Evolutionary conservation across 768 basidiomycete species (phyloP).

Genomic region (Boletus sp.): DNA sequence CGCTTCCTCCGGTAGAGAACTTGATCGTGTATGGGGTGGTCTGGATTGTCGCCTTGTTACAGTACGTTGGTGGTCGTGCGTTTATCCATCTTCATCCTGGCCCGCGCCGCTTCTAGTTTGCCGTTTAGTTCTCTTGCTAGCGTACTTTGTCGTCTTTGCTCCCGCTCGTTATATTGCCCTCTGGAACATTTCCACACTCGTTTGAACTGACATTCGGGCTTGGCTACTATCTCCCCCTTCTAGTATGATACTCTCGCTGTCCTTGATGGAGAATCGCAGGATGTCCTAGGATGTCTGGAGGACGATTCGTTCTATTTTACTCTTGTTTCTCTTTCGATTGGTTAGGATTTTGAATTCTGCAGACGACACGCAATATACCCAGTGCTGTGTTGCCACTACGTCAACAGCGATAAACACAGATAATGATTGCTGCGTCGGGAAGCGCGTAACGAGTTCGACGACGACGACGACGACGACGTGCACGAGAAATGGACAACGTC

Average conservation of each 20-base stretch:
- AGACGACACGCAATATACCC: constrained; percentile 33
- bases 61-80: constrained; percentile 29
- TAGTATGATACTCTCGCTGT: constrained; percentile 47
- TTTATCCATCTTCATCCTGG: constrained; percentile 25
- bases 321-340: constrained; percentile 6
- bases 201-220: constrained; percentile 57
- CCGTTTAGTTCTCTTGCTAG: constrained; percentile 40
- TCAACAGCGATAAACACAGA: constrained; percentile 34
- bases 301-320: constrained; percentile 22
- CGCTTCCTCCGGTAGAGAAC: constrained; percentile 35
- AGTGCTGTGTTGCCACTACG: constrained; percentile 32
- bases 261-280: constrained; percentile 34
- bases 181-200: constrained; percentile 56
- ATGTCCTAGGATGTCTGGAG: constrained; percentile 19
- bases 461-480: constrained; percentile 16
- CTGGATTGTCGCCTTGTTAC: constrained; percentile 29
- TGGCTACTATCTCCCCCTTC: constrained; percentile 44
- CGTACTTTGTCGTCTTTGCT: constrained; percentile 40
- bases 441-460: neutral
- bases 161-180: constrained; percentile 27
- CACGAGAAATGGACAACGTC: constrained; percentile 56
- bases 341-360: constrained; percentile 17
- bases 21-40: constrained; percentile 9
- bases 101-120: constrained; percentile 38
- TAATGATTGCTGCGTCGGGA: constrained; percentile 6